Evolutionary conservation across 176 grass and related monocot genomes (phyloP), one percentile per base, ranked within the genome.

Genomic region (Luzula sylvatica): DNA sequence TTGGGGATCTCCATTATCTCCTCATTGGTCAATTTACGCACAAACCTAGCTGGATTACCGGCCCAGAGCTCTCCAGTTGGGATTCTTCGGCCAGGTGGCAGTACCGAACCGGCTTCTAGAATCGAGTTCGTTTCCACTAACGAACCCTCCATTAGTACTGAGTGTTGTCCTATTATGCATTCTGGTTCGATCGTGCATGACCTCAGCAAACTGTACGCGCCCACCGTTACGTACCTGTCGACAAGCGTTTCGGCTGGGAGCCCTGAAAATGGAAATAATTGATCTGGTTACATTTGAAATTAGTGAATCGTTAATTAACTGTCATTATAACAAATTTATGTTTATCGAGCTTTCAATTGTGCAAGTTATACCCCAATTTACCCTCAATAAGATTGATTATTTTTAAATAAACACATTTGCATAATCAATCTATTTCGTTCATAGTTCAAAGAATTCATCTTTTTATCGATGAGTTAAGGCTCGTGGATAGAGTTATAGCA

Each of bases 141-240:
- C 8, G 92, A 98, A 58, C 85, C 92, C 77, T 98, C 85, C 92
- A 90, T 98, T n/a, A 98, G 71, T 57, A 98, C 63, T 20, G 92
- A 98, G 38, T 90, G 92, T 65, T 90, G 85, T 30, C 92, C 92
- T 5, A 98, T 83, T 50, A 98, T 87, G 57, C 85, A 98, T 69
- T 98, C 92, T 11, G 81, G 85, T 16, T 98, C 92, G 35, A 98
- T 90, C 43, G 92, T 98, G 81, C 92, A 98, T 23, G 92, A 98
- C 13, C 92, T 74, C 21, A 98, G 65, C 30, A 98, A 65, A 69
- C 65, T 79, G 75, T 82, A 82, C 5, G 78, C 92, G 13, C 92
- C 92, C 11, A 98, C 54, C n/a, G 92, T 98, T 39, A 98, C 81
- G 5, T 98, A 98, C 5, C 92, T 70, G 18, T 98, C 92, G 8